phyloP scores from a whole-genome alignment of 768 basidiomycete genomes.

The Cystobasidium onofrii region DNA sequence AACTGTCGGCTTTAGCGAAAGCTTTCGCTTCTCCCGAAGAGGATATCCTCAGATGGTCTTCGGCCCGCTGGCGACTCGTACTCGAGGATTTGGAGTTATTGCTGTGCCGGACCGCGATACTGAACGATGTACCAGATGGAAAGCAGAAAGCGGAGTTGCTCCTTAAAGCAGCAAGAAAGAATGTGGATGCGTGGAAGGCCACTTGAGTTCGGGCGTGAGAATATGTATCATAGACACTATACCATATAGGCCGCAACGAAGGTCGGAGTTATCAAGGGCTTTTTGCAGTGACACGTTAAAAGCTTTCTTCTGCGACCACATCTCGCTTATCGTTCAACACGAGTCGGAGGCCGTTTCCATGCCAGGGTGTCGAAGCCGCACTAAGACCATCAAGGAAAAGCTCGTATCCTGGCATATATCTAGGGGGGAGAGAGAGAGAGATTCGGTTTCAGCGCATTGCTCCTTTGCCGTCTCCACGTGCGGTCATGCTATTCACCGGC shows the following conservation, averaged over 20 bases:
- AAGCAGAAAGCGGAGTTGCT: background rate
- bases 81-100: conserved; percentile 13
- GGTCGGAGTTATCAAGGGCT: no score
- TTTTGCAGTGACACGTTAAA: no score
- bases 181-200: background rate
- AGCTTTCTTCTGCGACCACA: background rate
- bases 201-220: background rate
- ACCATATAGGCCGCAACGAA: no score
- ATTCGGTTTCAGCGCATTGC: no score
- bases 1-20: background rate
- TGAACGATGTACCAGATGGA: background rate
- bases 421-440: conserved; percentile 54
- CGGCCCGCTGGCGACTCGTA: conserved; percentile 3
- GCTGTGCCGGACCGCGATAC: background rate
- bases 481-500: conserved; percentile 22
- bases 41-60: background rate
- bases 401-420: conserved; percentile 89
- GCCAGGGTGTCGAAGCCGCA: conserved; percentile 46
- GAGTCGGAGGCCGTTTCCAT: conserved; percentile 41
- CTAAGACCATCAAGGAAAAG: conserved; percentile 63
- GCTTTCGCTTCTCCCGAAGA: background rate
- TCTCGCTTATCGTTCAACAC: background rate
- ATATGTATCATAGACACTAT: background rate
- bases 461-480: background rate
- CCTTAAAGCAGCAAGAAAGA: background rate